Percentiles rank a stretch among this genome's conserved stretches.
phyloP scores from a whole-genome alignment of 495 filamentous ascomycete genomes.

The Hypoxylon trugodes region DNA sequence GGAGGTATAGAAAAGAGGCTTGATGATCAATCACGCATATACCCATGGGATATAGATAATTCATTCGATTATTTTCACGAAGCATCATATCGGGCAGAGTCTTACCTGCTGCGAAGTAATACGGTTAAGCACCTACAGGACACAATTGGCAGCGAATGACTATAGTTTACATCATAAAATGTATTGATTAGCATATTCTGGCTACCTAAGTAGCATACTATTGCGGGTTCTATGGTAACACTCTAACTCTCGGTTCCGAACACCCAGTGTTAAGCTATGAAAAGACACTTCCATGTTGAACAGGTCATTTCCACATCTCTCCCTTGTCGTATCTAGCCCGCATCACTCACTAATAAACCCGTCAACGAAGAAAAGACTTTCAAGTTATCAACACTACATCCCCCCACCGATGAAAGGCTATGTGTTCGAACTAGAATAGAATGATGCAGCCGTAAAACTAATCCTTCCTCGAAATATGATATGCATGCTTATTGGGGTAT shows the following conservation, averaged over 20 bases:
- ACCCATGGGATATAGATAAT: too few species aligned
- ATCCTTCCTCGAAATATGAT: slow-evolving; percentile 14
- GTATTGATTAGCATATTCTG: slow-evolving; percentile 6
- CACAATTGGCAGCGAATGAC: neutral
- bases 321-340: neutral
- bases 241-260: neutral
- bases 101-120: too few species aligned
- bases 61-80: too few species aligned
- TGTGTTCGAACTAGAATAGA: neutral
- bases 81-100: too few species aligned
- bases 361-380: neutral
- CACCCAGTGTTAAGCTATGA: neutral
- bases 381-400: slow-evolving; percentile 1
- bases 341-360: neutral
- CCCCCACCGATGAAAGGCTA: neutral
- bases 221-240: slow-evolving; percentile 1
- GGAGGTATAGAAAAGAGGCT: neutral
- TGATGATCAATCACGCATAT: slow-evolving; percentile 13
- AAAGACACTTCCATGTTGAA: slow-evolving; percentile 1
- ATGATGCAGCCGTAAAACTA: slow-evolving; percentile 18
- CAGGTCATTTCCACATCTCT: neutral
- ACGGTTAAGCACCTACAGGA: too few species aligned
- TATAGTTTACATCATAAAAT: neutral
- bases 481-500: slow-evolving; percentile 42
- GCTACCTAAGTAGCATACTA: slow-evolving; percentile 2